Evolutionary conservation across 192 early-diverging fungal species (phyloP).

Genomic region (Coemansia sp.): DNA sequence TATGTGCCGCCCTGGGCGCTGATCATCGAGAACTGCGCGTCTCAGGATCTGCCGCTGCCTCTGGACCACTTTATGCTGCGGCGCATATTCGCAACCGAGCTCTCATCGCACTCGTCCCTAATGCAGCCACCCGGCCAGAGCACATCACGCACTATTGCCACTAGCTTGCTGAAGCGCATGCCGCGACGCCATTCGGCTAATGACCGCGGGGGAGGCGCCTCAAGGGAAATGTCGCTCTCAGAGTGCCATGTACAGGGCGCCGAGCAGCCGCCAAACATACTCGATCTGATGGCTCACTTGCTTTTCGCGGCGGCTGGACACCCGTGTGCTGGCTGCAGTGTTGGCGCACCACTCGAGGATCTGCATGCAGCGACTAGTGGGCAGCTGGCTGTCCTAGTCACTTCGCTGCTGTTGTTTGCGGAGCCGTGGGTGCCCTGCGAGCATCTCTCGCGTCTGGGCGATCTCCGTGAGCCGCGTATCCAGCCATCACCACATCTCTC

Average conservation of each 20-base stretch:
- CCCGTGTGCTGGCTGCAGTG: slow-evolving; percentile 33
- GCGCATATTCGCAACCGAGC: slow-evolving; percentile 44
- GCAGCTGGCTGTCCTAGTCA: slow-evolving; percentile 41
- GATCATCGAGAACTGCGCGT: slow-evolving; percentile 22
- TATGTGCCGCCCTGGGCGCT: slow-evolving; percentile 11
- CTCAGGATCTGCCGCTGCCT: slow-evolving; percentile 23
- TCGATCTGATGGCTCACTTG: slow-evolving; percentile 41
- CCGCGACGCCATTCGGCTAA: slow-evolving; percentile 37
- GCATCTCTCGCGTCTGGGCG: slow-evolving; percentile 35
- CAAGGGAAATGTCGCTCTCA: slow-evolving; percentile 27
- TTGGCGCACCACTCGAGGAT: slow-evolving; percentile 32
- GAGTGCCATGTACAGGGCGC: slow-evolving; percentile 20
- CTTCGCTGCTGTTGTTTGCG: slow-evolving; percentile 32
- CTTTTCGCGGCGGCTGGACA: slow-evolving; percentile 31
- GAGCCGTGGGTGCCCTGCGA: slow-evolving; percentile 51
- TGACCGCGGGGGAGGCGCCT: neutral
- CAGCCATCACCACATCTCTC: neutral
- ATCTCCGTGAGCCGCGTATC: slow-evolving; percentile 42
- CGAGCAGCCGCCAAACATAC: slow-evolving; percentile 18
- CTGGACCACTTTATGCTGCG: slow-evolving; percentile 49
- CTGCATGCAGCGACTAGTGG: slow-evolving; percentile 38
- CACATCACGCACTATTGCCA: slow-evolving; percentile 18
- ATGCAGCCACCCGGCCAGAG: slow-evolving; percentile 7
- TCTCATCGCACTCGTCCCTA: slow-evolving; percentile 21
- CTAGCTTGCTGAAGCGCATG: slow-evolving; percentile 43